Evolutionary conservation across 306 rosid species (phyloP), one percentile per base, ranked within the genome.

Genomic region (Glycine soja): DNA sequence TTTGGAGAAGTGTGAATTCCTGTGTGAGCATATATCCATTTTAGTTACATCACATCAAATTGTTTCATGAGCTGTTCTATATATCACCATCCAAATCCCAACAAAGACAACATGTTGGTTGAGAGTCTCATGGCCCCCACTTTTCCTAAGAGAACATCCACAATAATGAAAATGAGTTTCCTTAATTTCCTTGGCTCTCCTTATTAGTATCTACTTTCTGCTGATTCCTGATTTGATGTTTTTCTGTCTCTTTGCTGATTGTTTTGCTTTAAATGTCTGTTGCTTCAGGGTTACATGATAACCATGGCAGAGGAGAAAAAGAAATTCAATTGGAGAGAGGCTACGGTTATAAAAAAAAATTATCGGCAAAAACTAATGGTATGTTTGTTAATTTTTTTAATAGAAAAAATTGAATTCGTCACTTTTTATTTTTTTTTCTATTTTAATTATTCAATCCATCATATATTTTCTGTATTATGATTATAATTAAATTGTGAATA

Each of bases 81-180:
- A 24, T 24, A 24, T 24, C 30, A 24, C 2, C 2, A 72, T 66
- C 45, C 70, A 77, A 61, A 71, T 71, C 59, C 72, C 64, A 70
- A 48, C 58, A 19, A 70, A 70, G 72, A 82, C 50, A 76, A 70
- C 79, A 82, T 76, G 83, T 78, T 66, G 52, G 50, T 80, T n/a
- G 73, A 19, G 30, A 24, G 65, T 77, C 70, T 50, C 67, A 66
- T 38, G 73, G 30, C 30, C 30, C 1, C 30, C 30, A 24, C 30
- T 1, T 24, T 24, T 24, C 30, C 30, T 24, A 56, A 83, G 62
- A 56, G 56, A 72, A 81, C 80, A 83, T 48, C 72, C 40, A 66
- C 80, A 77, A 62, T 24, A 24, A 24, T 6, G 46, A 62, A 51
- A 47, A 63, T 69, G 65, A 34, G 64, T 80, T 46, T 74, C 70